Base-by-base conservation (phyloP, 306 rosid genomes). In the Heteromeles arbutifolia region DNA sequence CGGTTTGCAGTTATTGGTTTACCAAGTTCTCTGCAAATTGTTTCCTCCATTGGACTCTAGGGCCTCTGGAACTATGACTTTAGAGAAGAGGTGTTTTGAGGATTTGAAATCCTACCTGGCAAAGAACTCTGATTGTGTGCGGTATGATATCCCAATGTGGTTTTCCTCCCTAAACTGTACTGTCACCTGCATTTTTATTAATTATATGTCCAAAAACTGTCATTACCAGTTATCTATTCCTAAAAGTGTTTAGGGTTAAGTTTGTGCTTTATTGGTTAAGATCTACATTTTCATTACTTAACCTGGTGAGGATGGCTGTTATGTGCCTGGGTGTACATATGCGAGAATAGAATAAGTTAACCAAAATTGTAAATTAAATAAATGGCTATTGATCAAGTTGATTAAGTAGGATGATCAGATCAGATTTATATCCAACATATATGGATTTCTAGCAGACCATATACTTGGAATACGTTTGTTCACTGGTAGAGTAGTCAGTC, bases 61-160 rank as follows among this genome's bases (percentile, higher is more conserved):
- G 63, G 80, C 87, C 76, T 68, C 84, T 79, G 86, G 73, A 67
- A 78, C 29, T 48, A 75, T 82, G 70, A 82, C 91, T 79, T 82
- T 91, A 85, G 98, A 94, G 87, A 90, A 82, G 82, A 88, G 90
- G 85, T 94, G 98, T 80, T 90, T 94, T 45, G 89, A 86, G 73
- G 93, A 92, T 81, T 81, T 94, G 89, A 92, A 88, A 83, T 63
- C 81, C 68, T 91, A 91, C 88, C 96, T 94, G 39, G 90, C 78
- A 75, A 85, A 85, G 81, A 94, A 92, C 80, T 78, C 88, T 25
- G 98, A 94, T 79, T 94, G 98, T 66, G 85, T 67, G 39, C 96
- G 98, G 98, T 94, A 87, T 18, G 82, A 78, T 72, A 72, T 80
- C 67, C 68, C 69, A 9, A 25, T 17, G 3, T 45, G 8, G 3